Conservation (phyloP, 2,329 filamentous ascomycete genomes). For the Phaeosphaeriaceae sp. region DNA sequence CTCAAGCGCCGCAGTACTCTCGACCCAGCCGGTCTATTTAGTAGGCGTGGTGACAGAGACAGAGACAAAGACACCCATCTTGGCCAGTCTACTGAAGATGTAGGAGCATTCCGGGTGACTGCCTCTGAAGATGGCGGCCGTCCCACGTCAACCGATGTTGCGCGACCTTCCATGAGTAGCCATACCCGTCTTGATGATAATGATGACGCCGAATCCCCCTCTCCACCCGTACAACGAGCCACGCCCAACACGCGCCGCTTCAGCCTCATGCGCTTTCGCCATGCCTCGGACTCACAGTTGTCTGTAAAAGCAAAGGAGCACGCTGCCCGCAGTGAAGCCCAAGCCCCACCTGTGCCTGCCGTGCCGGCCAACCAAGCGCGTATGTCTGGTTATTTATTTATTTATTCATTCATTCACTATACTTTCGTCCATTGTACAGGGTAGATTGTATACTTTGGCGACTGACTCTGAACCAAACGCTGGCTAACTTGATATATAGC, state of each 20-base stretch:
- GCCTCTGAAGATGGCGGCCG: constrained; percentile 45
- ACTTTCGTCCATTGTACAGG: no score
- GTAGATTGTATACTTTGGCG: no score
- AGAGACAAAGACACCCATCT: constrained; percentile 34
- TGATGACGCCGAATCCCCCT: constrained; percentile 27
- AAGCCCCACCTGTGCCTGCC: constrained; percentile 53
- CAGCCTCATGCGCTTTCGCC: constrained; percentile 80
- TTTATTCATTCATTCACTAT: no score
- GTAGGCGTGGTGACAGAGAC: constrained; percentile 41
- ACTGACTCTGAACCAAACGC: constrained; percentile 12
- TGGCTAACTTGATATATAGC: constrained; percentile 44
- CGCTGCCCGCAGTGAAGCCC: constrained; percentile 54
- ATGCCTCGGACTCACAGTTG: constrained; percentile 91
- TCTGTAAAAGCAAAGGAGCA: constrained; percentile 77
- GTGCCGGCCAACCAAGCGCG: constrained; percentile 40
- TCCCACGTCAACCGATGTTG: constrained; percentile 33
- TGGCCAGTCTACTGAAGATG: constrained; percentile 33
- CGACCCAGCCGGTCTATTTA: constrained; percentile 48
- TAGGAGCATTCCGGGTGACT: constrained; percentile 33
- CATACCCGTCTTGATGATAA: background rate
- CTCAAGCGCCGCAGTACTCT: constrained; percentile 54
- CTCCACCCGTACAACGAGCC: constrained; percentile 43
- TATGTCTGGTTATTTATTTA: constrained; percentile 16
- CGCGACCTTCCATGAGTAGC: constrained; percentile 22
- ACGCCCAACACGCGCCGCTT: constrained; percentile 59